phyloP scores from a whole-genome alignment of 306 rosid species.

The Trifolium repens region DNA sequence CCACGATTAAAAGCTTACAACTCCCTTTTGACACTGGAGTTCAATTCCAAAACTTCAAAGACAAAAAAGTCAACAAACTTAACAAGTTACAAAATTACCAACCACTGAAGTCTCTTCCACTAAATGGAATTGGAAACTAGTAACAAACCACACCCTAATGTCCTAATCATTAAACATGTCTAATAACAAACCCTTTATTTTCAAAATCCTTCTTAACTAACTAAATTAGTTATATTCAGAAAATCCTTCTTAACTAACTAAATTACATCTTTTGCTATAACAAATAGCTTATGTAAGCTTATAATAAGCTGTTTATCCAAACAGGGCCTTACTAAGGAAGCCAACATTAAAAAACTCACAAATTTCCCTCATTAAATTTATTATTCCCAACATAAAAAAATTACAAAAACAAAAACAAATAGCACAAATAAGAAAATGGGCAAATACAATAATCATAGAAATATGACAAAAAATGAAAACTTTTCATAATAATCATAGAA shows the following conservation, averaged over 20 bases:
- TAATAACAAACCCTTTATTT: background rate
- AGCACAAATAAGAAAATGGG: background rate
- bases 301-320: too few relatives aligned
- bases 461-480: background rate
- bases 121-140: too few relatives aligned
- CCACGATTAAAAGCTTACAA: background rate
- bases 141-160: background rate
- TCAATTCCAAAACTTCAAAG: background rate
- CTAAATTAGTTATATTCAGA: background rate
- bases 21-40: background rate
- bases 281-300: too few relatives aligned
- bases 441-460: background rate
- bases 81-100: background rate
- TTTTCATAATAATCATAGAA: background rate
- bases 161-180: background rate
- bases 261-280: too few relatives aligned
- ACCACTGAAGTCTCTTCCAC: background rate
- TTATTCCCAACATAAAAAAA: background rate
- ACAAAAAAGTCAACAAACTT: background rate
- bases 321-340: too few relatives aligned
- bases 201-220: background rate
- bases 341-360: background rate
- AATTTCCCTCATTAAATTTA: background rate
- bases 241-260: background rate
- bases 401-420: background rate